phyloP scores from a whole-genome alignment of 306 rosid species.

The Rosa rugosa region DNA sequence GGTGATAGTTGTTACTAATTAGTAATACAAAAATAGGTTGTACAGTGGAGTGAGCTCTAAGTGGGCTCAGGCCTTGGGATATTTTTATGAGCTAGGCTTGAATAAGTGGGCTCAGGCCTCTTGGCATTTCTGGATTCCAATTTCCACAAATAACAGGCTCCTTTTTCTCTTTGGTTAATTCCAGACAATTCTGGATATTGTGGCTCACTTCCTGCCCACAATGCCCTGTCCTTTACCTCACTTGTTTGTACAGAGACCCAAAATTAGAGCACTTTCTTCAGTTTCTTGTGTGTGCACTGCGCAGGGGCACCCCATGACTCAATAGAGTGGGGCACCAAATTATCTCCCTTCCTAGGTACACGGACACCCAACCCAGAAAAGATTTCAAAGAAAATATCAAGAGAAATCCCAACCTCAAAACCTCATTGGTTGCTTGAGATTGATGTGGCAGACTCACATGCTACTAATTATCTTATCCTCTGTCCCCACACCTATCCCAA shows the following conservation, averaged over 20 bases:
- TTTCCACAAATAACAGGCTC: no score
- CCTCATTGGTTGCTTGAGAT: slow-evolving; percentile 41
- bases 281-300: neutral
- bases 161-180: neutral
- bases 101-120: no score
- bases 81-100: no score
- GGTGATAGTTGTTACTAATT: no score
- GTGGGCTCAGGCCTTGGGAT: no score
- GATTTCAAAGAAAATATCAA: slow-evolving; percentile 19
- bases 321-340: slow-evolving; percentile 26
- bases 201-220: slow-evolving; percentile 21
- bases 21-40: no score
- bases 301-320: slow-evolving; percentile 36
- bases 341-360: slow-evolving; percentile 18
- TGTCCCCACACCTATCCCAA: slow-evolving; percentile 16
- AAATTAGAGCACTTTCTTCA: neutral
- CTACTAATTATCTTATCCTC: slow-evolving; percentile 54
- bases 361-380: neutral
- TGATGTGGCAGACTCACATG: slow-evolving; percentile 46
- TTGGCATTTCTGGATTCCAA: no score
- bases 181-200: neutral
- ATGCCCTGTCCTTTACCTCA: slow-evolving; percentile 20
- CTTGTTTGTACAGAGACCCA: neutral
- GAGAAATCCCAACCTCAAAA: slow-evolving; percentile 44
- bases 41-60: no score